Evolutionary conservation across 2,329 filamentous ascomycete genomes (phyloP), one percentile per base, ranked within the genome.

Genomic region (Thelonectria blattea): DNA sequence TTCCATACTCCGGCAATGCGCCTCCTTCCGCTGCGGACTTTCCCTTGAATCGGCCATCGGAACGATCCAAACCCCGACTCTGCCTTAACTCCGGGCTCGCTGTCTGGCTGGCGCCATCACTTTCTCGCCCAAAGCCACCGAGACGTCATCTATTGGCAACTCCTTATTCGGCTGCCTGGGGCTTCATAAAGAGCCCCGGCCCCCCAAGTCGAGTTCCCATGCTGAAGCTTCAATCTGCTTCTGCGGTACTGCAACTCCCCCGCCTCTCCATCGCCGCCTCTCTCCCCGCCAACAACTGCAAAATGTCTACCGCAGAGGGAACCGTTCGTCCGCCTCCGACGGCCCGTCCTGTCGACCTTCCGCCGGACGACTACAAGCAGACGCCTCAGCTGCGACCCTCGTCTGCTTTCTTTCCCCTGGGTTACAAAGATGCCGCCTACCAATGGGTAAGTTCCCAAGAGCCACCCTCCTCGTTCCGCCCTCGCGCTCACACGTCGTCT

Each of bases 401-500:
- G 2, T 73, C 75, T 39, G 71, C 72, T 1, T 88, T 85, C 75
- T 98, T 99, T 67, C 93, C 95, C 2, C 79, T 98, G 20, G 89
- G 93, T 51, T 97, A 97, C 79, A 95, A 93, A 72, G 93, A 97
- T 60, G 94, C 92, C 15, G 92, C 92, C 64, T 89, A 85, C 68
- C 94, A 98, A 83, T 98, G 95, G 92, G 91, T 92, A 78, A 65
- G 88, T 82, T 52, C 1, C 34, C n/a, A 15, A 22, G 30, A 20
- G 24, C 49, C 24, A 11, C 30, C 9, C 12, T 12, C 22, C n/a
- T 53, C 46, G 30, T 7, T 11, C 45, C 22, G 27, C 27, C 5
- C 27, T 11, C 43, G 27, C 20, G 34, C 20, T 30, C 18, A 68
- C 58, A 18, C 18, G 32, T 32, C 48, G 14, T n/a, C 15, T 70